These are phyloP conservation scores for Xylaria multiplex DNA, from an alignment of 2,329 filamentous ascomycete genomes.

Conservation along the genomic window DNA sequence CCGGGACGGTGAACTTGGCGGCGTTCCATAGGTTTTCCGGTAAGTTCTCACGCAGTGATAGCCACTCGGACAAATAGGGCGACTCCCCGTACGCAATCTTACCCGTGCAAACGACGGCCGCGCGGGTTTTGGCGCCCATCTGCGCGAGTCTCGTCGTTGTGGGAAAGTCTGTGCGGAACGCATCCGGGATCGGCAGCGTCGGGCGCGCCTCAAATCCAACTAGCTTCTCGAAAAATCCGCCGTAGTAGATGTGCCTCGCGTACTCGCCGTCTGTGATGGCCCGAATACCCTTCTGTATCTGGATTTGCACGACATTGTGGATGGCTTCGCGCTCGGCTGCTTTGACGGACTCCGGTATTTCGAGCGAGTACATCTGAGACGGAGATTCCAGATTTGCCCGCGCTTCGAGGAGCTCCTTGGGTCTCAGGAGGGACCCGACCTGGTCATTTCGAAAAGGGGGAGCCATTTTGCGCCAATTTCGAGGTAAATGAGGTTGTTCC, in stretches of 20 bases:
- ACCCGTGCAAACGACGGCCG: conserved; percentile 50
- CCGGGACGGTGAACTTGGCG: conserved; percentile 70
- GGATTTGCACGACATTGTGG: conserved; percentile 70
- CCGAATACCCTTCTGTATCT: conserved; percentile 70
- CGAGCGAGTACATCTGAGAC: conserved; percentile 47
- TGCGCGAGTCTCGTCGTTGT: conserved; percentile 52
- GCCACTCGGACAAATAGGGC: conserved; percentile 49
- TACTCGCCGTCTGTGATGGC: conserved; percentile 78
- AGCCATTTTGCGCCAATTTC: conserved; percentile 38
- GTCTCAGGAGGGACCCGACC: conserved; percentile 75
- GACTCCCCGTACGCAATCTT: conserved; percentile 56
- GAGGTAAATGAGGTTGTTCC: neutral
- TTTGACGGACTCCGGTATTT: conserved; percentile 51
- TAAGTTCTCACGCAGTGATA: conserved; percentile 54
- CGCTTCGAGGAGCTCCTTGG: conserved; percentile 68
- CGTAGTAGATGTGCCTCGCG: conserved; percentile 61
- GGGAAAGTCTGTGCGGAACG: conserved; percentile 64
- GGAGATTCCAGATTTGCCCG: conserved; percentile 63
- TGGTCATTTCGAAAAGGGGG: conserved; percentile 78
- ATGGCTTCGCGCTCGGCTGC: conserved; percentile 70
- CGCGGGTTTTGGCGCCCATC: conserved; percentile 49
- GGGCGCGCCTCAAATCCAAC: conserved; percentile 60
- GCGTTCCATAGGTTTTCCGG: conserved; percentile 67
- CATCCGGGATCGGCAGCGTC: conserved; percentile 70
- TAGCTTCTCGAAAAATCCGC: conserved; percentile 60